Percentiles rank a stretch among this genome's conserved stretches.
Evolutionary conservation across 164 flowering plant species (phyloP).

Genomic region (Paratinospora sagittata): DNA sequence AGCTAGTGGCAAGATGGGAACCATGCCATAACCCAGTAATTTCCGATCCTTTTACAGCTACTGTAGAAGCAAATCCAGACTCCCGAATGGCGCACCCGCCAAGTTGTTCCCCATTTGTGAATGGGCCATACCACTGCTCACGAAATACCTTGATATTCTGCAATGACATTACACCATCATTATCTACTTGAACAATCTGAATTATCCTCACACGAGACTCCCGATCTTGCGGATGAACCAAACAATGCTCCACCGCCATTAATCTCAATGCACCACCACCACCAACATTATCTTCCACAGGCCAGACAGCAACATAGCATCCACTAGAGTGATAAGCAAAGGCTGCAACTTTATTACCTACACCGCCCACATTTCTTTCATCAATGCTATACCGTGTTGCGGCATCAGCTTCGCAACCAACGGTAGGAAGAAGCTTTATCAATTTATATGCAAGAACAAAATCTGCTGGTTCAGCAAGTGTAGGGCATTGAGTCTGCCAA

Average conservation of each 20-base stretch:
- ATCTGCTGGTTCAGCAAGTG: slow-evolving; percentile 52
- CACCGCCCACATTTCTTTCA: slow-evolving; percentile 51
- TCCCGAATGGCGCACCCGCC: slow-evolving; percentile 92
- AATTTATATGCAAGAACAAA: slow-evolving; percentile 45
- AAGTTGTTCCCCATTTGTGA: slow-evolving; percentile 81
- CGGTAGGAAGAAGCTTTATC: slow-evolving; percentile 82
- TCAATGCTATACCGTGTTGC: slow-evolving; percentile 60
- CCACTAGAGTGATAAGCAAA: slow-evolving; percentile 71
- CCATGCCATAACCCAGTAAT: slow-evolving; percentile 67
- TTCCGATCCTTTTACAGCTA: slow-evolving; percentile 40
- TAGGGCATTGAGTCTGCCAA: slow-evolving; percentile 97
- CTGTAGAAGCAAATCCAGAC: slow-evolving; percentile 78
- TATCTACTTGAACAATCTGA: slow-evolving; percentile 45
- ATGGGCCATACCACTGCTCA: slow-evolving; percentile 97
- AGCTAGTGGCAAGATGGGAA: slow-evolving; percentile 33
- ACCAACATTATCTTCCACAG: slow-evolving; percentile 14
- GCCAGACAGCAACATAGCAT: slow-evolving; percentile 73
- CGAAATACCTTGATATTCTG: slow-evolving; percentile 50
- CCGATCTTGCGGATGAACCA: slow-evolving; percentile 60
- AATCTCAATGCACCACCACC: slow-evolving; percentile 16
- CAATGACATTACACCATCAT: slow-evolving; percentile 25
- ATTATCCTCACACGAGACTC: slow-evolving; percentile 77
- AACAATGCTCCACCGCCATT: slow-evolving; percentile 78
- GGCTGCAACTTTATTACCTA: slow-evolving; percentile 31
- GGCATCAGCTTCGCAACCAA: slow-evolving; percentile 99